Evolutionary conservation across 2,329 filamentous ascomycete species (phyloP).

Genomic region (Fusarium marasasianum): DNA sequence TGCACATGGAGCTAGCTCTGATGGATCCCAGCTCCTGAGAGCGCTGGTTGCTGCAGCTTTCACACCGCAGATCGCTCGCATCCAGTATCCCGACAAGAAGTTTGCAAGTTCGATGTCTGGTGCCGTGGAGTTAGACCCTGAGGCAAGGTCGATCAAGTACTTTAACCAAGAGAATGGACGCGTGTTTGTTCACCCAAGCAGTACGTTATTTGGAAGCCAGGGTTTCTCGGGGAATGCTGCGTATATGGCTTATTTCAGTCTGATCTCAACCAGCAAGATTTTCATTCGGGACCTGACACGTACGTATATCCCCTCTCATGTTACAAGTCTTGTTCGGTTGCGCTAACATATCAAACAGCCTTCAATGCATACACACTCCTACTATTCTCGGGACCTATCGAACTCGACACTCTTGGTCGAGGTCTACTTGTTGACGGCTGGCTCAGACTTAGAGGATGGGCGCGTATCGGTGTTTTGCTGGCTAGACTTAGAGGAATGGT

Average conservation of each 20-base stretch:
- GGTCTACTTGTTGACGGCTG: slow-evolving; percentile 93
- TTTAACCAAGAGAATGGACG: slow-evolving; percentile 86
- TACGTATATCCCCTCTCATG: slow-evolving; percentile 55
- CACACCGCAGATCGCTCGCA: slow-evolving; percentile 87
- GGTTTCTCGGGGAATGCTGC: slow-evolving; percentile 77
- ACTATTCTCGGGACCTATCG: slow-evolving; percentile 85
- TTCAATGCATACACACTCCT: slow-evolving; percentile 91
- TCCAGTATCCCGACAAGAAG: slow-evolving; percentile 95
- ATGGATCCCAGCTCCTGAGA: slow-evolving; percentile 65
- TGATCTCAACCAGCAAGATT: slow-evolving; percentile 91
- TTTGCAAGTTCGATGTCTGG: slow-evolving; percentile 88
- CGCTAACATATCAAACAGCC: slow-evolving; percentile 57
- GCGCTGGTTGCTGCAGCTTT: slow-evolving; percentile 79
- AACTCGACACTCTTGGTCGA: slow-evolving; percentile 85
- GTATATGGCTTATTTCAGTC: slow-evolving; percentile 90
- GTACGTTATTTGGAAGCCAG: slow-evolving; percentile 85
- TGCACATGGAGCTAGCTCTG: slow-evolving; percentile 25
- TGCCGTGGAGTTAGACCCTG: slow-evolving; percentile 91
- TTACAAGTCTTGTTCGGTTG: background rate
- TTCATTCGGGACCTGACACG: slow-evolving; percentile 92
- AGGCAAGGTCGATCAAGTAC: slow-evolving; percentile 91
- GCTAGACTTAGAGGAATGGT: slow-evolving; percentile 85
- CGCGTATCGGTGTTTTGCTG: slow-evolving; percentile 89
- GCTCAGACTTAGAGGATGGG: slow-evolving; percentile 89
- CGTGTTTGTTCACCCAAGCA: slow-evolving; percentile 92